phyloP scores from a whole-genome alignment of 495 filamentous ascomycete genomes.

The Penicillium coprophilum region DNA sequence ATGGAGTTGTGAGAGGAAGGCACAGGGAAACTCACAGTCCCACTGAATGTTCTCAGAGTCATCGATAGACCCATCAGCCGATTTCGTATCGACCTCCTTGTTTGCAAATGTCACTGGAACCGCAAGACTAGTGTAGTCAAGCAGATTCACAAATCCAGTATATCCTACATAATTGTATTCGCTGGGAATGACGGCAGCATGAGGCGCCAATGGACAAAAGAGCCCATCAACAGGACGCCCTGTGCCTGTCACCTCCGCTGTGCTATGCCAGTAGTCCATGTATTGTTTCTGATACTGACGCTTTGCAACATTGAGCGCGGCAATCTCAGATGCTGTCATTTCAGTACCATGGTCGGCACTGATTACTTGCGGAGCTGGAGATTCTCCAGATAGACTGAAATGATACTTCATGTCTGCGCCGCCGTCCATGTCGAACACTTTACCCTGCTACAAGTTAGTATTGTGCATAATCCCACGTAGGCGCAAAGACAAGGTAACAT shows the following conservation, averaged over 20 bases:
- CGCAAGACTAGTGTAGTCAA: constrained; percentile 59
- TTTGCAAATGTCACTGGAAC: constrained; percentile 59
- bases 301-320: constrained; percentile 56
- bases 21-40: constrained; percentile 48
- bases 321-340: constrained; percentile 48
- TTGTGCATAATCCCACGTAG: neutral
- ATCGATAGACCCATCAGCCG: constrained; percentile 35
- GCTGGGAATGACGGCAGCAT: constrained; percentile 49
- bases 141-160: constrained; percentile 50
- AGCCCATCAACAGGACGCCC: constrained; percentile 58
- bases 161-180: constrained; percentile 54
- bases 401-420: constrained; percentile 51
- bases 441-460: constrained; percentile 13
- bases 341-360: constrained; percentile 22
- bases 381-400: constrained; percentile 58
- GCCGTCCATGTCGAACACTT: constrained; percentile 45
- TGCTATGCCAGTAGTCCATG: constrained; percentile 70
- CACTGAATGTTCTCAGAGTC: constrained; percentile 44
- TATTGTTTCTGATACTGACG: constrained; percentile 62
- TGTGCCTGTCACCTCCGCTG: constrained; percentile 51
- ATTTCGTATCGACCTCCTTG: constrained; percentile 50
- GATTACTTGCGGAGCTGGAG: constrained; percentile 41
- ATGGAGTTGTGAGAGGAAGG: neutral
- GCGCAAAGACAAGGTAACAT: constrained; percentile 7
- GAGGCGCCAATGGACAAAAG: constrained; percentile 46